These are phyloP conservation scores for Amanita polypyramis DNA, from an alignment of 768 basidiomycete species.

Conservation along the genomic window DNA sequence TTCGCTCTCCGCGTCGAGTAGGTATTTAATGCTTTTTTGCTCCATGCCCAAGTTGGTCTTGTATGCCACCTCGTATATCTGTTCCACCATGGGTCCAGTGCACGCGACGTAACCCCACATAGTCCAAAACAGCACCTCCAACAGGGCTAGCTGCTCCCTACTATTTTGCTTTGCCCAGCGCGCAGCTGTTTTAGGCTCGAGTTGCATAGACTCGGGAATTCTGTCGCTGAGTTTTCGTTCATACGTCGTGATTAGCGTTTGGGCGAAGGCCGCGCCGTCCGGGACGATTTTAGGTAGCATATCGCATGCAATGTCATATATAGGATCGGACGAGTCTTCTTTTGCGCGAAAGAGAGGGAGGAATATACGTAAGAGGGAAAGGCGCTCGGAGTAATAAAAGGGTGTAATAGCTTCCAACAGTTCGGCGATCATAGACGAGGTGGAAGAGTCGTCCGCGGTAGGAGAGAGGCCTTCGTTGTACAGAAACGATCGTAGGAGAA, in stretches of 20 bases:
- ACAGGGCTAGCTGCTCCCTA: conserved; percentile 67
- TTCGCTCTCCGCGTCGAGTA: conserved; percentile 66
- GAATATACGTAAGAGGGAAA: conserved; percentile 58
- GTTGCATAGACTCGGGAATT: conserved; percentile 33
- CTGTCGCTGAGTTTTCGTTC: conserved; percentile 37
- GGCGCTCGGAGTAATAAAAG: conserved; percentile 75
- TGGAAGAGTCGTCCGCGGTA: conserved; percentile 30
- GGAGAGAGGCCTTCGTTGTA: conserved; percentile 67
- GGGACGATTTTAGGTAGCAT: conserved; percentile 51
- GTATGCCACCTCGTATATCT: conserved; percentile 57
- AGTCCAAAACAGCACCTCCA: conserved; percentile 85
- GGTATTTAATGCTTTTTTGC: conserved; percentile 52
- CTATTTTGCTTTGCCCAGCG: conserved; percentile 65
- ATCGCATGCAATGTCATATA: conserved; percentile 42
- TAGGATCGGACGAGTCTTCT: conserved; percentile 42
- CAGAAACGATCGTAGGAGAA: conserved; percentile 67
- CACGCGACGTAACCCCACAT: conserved; percentile 73
- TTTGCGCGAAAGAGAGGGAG: conserved; percentile 69
- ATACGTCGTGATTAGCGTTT: conserved; percentile 53
- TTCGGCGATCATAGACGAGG: conserved; percentile 37
- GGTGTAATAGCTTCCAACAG: conserved; percentile 63
- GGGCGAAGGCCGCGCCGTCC: conserved; percentile 53
- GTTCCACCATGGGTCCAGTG: conserved; percentile 49
- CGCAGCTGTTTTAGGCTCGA: conserved; percentile 49
- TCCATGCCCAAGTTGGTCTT: conserved; percentile 49